Evolutionary conservation across 108 stramenopile species (phyloP), one percentile per base, ranked within the genome.

Genomic region (Cyclotella baltica): DNA sequence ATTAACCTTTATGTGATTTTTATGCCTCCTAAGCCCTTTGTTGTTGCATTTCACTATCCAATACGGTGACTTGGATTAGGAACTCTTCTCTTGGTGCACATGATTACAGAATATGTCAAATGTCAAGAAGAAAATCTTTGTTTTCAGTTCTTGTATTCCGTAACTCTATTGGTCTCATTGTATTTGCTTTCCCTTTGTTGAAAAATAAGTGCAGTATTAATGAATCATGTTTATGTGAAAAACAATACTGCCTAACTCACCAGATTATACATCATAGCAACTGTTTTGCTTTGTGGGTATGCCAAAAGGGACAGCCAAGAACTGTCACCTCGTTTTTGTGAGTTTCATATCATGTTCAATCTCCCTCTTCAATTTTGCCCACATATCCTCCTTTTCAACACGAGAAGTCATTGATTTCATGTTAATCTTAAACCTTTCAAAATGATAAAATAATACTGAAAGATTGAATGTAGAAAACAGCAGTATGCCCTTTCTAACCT

Each of bases 251-350:
- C 6, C 13, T 6, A 10, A 43, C 40, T 22, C 4, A 22, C 66
- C 66, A 34, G 11, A 2, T 47, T 67, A 23, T 50, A 67, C 46
- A 29, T 67, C 66, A 5, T 16, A 67, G 6, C 27, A 48, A 30
- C 47, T 47, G 9, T 22, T 50, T 46, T 9, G 66, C 66, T 25
- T 4, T 25, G 30, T 67, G 66, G 22, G 28, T 25, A 47, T 67
- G 22, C 66, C 66, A 67, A 48, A 67, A 47, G 13, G 66, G 66
- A 43, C 50, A 43, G 50, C 27, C 66, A 15, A 33, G 36, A 37
- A 22, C 15, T n/a, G 11, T 64, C 23, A 20, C 19, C 38, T 8
- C 35, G 15, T 40, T 15, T 15, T 15, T n/a, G n/a, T n/a, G n/a
- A 30, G 15, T 9, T 43, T 47, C 46, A 3, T 50, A 43, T 67